Conservation (phyloP, 2,329 filamentous ascomycete species). For the Coniochaeta sp. region DNA sequence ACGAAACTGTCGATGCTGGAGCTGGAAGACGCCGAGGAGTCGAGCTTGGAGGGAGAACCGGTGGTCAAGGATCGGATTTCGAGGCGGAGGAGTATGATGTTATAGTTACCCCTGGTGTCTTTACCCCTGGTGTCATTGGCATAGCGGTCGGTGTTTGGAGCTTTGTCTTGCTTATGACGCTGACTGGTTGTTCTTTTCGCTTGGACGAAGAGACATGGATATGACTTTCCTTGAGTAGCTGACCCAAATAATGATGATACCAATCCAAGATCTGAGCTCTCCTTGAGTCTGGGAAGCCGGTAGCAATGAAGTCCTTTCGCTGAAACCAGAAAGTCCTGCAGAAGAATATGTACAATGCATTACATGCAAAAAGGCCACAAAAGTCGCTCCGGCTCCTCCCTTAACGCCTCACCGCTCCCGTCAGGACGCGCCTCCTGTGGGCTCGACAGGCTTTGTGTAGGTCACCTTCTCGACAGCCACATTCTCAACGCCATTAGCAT, state of each 20-base stretch:
- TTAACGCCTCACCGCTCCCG: slow-evolving; percentile 3
- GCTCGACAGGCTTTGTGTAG: slow-evolving; percentile 68
- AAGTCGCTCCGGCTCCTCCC: background rate
- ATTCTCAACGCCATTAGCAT: slow-evolving; percentile 68
- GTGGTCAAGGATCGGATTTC: slow-evolving; percentile 25
- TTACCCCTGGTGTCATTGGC: slow-evolving; percentile 3
- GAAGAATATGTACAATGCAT: background rate
- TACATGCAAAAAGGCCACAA: background rate
- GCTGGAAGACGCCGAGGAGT: slow-evolving; percentile 16
- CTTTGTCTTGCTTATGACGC: background rate
- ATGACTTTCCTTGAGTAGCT: background rate
- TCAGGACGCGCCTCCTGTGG: slow-evolving; percentile 41
- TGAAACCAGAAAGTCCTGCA: background rate
- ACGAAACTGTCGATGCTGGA: slow-evolving; percentile 23
- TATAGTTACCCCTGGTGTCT: slow-evolving; percentile 34
- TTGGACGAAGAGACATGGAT: background rate
- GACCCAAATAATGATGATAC: background rate
- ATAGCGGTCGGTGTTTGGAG: slow-evolving; percentile 11
- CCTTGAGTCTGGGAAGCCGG: background rate
- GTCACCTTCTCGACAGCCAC: slow-evolving; percentile 83
- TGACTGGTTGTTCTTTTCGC: background rate
- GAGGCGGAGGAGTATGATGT: slow-evolving; percentile 52
- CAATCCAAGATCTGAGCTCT: background rate
- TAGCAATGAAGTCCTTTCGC: background rate
- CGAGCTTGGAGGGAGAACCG: slow-evolving; percentile 15